Percentiles rank a stretch among this genome's conserved stretches.
Evolutionary conservation across 768 basidiomycete species (phyloP).

Genomic region (Pleurotus eryngii): DNA sequence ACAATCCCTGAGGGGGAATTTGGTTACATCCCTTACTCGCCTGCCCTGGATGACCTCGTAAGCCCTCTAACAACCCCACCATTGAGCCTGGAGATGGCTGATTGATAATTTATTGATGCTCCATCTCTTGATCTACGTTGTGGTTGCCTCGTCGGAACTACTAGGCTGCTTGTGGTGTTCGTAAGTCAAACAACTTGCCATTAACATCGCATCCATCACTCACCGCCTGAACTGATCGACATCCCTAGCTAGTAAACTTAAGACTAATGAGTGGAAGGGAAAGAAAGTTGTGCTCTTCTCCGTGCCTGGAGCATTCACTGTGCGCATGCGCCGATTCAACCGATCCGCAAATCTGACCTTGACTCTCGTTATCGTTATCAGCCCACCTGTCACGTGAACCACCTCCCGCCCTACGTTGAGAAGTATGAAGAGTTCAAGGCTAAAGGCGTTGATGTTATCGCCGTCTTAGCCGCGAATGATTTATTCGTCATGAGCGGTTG

Average conservation of each 20-base stretch:
- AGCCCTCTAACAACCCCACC: slow-evolving; percentile 19
- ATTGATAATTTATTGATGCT: not conserved
- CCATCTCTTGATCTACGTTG: not conserved
- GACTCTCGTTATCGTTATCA: slow-evolving; percentile 33
- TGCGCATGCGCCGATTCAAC: slow-evolving; percentile 26
- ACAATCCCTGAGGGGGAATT: slow-evolving; percentile 45
- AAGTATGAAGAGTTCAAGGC: slow-evolving; percentile 72
- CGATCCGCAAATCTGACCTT: not conserved
- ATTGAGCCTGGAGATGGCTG: not conserved
- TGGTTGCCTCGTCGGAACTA: not conserved
- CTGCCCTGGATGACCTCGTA: slow-evolving; percentile 61
- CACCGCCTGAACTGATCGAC: not conserved
- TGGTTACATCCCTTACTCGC: slow-evolving; percentile 54
- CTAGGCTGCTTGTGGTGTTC: slow-evolving; percentile 60
- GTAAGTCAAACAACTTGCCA: slow-evolving; percentile 37
- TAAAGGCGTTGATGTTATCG: slow-evolving; percentile 73
- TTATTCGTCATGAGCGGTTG: slow-evolving; percentile 70
- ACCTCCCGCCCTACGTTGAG: slow-evolving; percentile 63
- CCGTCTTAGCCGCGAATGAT: slow-evolving; percentile 78
- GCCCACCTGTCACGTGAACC: slow-evolving; percentile 64
- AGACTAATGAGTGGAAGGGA: slow-evolving; percentile 67
- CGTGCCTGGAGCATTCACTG: slow-evolving; percentile 82
- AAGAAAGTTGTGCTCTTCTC: slow-evolving; percentile 80
- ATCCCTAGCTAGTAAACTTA: slow-evolving; percentile 45
- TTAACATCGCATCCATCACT: too few species aligned